These are phyloP conservation scores for Tricholoma bakamatsutake DNA, from an alignment of 768 basidiomycete species.

Conservation along the genomic window DNA sequence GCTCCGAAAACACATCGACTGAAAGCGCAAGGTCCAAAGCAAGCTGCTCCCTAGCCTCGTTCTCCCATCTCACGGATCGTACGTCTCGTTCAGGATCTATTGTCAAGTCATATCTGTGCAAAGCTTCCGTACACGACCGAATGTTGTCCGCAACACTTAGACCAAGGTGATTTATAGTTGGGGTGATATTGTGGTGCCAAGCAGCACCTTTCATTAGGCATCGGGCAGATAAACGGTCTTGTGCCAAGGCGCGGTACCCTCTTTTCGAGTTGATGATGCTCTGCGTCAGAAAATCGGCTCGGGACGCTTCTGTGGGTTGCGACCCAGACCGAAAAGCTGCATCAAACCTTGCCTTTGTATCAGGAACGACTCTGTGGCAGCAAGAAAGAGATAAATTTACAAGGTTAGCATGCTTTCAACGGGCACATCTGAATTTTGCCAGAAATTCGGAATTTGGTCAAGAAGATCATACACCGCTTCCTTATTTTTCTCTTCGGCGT, in stretches of 20 bases:
- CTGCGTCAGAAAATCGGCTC: constrained; percentile 56
- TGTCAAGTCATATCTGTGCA: constrained; percentile 40
- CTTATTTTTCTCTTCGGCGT: constrained; percentile 29
- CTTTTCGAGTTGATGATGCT: constrained; percentile 44
- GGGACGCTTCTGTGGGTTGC: constrained; percentile 34
- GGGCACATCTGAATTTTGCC: constrained; percentile 44
- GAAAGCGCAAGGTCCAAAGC: constrained; percentile 60
- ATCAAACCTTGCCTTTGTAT: constrained; percentile 45
- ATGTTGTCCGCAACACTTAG: constrained; percentile 30
- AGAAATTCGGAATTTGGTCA: constrained; percentile 49
- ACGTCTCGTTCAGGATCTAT: constrained; percentile 30
- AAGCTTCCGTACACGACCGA: constrained; percentile 27
- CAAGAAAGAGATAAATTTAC: constrained; percentile 29
- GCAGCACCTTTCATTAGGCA: constrained; percentile 33
- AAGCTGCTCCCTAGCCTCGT: constrained; percentile 53
- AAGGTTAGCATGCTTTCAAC: constrained; percentile 54
- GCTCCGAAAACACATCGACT: constrained; percentile 47
- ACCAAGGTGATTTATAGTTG: constrained; percentile 39
- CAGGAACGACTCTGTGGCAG: background rate
- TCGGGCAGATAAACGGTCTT: constrained; percentile 39
- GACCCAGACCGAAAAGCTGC: constrained; percentile 49
- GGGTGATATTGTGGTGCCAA: constrained; percentile 50
- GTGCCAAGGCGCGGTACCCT: constrained; percentile 47
- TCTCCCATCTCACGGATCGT: constrained; percentile 40
- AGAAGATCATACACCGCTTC: constrained; percentile 41